These are phyloP conservation scores for Aspergillus ellipticus DNA, from an alignment of 495 filamentous ascomycete species.

Conservation along the genomic window DNA sequence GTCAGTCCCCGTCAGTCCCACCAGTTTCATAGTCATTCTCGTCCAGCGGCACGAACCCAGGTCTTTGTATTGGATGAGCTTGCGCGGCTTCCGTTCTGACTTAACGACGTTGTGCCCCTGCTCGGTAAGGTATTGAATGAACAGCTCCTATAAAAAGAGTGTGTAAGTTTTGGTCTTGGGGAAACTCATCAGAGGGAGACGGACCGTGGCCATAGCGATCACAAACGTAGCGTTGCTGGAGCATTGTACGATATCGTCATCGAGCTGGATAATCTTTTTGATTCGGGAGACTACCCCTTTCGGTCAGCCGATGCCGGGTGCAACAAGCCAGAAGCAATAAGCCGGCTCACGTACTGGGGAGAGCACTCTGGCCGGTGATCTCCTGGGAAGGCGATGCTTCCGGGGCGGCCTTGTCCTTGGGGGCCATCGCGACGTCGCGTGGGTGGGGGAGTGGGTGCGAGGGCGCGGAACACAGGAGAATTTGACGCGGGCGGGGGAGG, in stretches of 20 bases:
- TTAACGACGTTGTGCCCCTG: slow-evolving; percentile 87
- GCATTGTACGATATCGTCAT: slow-evolving; percentile 78
- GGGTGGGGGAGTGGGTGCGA: too few relatives aligned
- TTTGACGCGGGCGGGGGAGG: neutral
- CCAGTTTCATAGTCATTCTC: neutral
- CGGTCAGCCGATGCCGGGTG: neutral
- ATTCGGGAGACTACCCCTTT: slow-evolving; percentile 70
- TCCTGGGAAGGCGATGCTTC: slow-evolving; percentile 66
- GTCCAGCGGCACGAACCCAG: slow-evolving; percentile 52
- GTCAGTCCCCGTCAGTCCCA: neutral
- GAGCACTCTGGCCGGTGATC: slow-evolving; percentile 75
- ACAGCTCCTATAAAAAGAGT: slow-evolving; percentile 67
- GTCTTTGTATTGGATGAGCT: slow-evolving; percentile 96
- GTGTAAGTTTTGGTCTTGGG: neutral
- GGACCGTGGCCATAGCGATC: slow-evolving; percentile 83
- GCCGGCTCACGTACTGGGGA: slow-evolving; percentile 66
- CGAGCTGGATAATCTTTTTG: slow-evolving; percentile 86
- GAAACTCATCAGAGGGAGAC: slow-evolving; percentile 13
- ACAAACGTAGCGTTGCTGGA: slow-evolving; percentile 94
- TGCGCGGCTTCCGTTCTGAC: slow-evolving; percentile 82
- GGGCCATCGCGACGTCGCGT: slow-evolving; percentile 59
- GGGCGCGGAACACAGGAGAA: too few relatives aligned
- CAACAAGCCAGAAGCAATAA: too few relatives aligned
- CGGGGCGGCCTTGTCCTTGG: slow-evolving; percentile 68
- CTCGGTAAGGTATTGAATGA: slow-evolving; percentile 85